phyloP scores from a whole-genome alignment of 2,329 filamentous ascomycete species.

The Magnaporthiopsis incrustans region DNA sequence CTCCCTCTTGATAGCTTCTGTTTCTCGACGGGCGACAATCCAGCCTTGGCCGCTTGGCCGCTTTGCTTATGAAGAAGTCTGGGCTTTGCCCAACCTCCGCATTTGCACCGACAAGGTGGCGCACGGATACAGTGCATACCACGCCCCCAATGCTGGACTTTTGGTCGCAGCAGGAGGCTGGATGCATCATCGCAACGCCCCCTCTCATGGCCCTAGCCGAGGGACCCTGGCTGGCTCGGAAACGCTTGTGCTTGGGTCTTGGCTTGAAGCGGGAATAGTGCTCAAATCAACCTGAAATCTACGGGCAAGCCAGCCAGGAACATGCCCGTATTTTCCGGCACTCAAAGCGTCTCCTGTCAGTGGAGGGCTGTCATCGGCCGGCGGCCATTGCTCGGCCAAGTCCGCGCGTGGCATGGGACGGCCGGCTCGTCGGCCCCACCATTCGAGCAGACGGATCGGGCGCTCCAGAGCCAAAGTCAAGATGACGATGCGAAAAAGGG shows the following conservation, averaged over 20 bases:
- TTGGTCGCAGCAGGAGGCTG: background rate
- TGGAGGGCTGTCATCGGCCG: background rate
- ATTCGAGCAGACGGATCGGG: background rate
- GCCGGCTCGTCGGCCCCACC: background rate
- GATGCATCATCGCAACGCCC: background rate
- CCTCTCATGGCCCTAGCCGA: background rate
- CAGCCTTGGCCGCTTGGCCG: background rate
- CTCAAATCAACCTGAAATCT: background rate
- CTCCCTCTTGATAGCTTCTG: background rate
- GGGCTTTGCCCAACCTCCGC: background rate
- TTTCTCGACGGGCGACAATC: background rate
- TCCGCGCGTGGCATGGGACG: background rate
- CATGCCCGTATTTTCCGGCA: background rate
- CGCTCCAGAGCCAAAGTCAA: background rate
- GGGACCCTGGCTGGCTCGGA: background rate
- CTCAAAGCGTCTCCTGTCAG: background rate
- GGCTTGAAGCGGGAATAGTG: background rate
- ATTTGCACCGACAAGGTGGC: background rate
- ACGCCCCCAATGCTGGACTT: background rate
- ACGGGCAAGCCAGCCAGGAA: no score
- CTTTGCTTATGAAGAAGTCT: background rate
- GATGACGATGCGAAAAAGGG: background rate
- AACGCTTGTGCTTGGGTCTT: background rate
- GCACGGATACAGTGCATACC: background rate
- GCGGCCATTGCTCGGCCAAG: background rate